Base-by-base conservation (phyloP, 2,329 filamentous ascomycete species). In the Clonostachys rhizophaga region DNA sequence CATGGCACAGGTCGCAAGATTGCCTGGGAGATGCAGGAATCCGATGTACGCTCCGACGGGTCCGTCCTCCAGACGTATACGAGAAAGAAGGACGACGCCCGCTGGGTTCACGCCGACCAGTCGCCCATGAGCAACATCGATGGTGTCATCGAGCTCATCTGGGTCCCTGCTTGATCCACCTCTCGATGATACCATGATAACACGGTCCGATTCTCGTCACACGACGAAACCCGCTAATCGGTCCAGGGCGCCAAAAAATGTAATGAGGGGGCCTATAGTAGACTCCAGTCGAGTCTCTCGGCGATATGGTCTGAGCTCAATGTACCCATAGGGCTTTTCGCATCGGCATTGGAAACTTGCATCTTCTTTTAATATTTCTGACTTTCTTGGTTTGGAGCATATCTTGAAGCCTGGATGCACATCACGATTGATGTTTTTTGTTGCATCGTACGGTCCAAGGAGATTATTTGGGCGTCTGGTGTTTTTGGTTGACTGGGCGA, bases 71-170 rank as follows among this genome's bases (percentile, higher is more conserved):
- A 83, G 55, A 67, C 74, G 2, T 83, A 79, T 51, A 72, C 76
- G 13, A 66, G 76, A 30, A 75, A 74, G 55, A 68, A 69, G 39
- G 68, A 76, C 44, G 78, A 83, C 56, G 66, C 65, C 58, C 65
- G 78, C 50, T 82, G 78, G 78, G 71, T 70, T 11, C 66, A 74
- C 50, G 54, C 57, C 37, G 66, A 70, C 50, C 73, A 65, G 40
- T 62, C 63, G 46, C 65, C 68, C 1, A 79, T 81, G 76, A 76
- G 70, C 52, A 67, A 71, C 45, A 66, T 71, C 16, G 78, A 82
- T 55, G 78, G 78, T 4, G 58, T 81, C 34, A 67, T 82, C 41
- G 78, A 82, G 64, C 64, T 82, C 48, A 70, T 81, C 45, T 82
- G 78, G 78, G 65, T 79, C 39, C 70, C 75, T 33, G 42, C 16